Conservation (phyloP, 2,329 filamentous ascomycete species). For the Eurotiales sp. region DNA sequence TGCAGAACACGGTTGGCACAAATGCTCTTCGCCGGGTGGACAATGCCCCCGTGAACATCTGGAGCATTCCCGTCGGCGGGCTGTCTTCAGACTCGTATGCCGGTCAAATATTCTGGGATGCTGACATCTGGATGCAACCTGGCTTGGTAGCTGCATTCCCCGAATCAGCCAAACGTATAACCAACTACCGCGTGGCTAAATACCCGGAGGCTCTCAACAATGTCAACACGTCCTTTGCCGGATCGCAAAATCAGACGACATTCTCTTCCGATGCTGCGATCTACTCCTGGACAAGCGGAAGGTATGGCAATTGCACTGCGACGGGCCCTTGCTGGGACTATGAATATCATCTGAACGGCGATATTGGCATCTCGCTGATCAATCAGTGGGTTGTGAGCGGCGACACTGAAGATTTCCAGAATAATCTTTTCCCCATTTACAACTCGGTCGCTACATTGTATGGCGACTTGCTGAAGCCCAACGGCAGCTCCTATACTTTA, state of each 20-base stretch:
- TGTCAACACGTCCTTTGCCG: constrained; percentile 51
- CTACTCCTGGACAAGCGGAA: constrained; percentile 65
- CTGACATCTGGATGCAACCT: constrained; percentile 66
- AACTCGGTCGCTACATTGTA: constrained; percentile 62
- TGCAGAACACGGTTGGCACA: constrained; percentile 49
- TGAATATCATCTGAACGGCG: constrained; percentile 68
- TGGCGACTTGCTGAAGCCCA: constrained; percentile 57
- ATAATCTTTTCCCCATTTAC: constrained; percentile 59
- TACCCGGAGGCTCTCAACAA: constrained; percentile 60
- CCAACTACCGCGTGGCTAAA: constrained; percentile 59
- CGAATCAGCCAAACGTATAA: constrained; percentile 58
- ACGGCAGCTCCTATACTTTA: constrained; percentile 52
- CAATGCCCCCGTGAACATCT: constrained; percentile 52
- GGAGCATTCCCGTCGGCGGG: constrained; percentile 67
- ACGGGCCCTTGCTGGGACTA: constrained; percentile 66
- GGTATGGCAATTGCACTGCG: constrained; percentile 65
- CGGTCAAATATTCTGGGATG: constrained; percentile 64
- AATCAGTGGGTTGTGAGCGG: constrained; percentile 61
- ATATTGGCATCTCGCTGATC: constrained; percentile 61
- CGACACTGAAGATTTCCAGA: constrained; percentile 53
- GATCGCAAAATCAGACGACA: constrained; percentile 57
- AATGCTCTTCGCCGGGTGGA: constrained; percentile 52
- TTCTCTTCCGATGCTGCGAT: constrained; percentile 58
- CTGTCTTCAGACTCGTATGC: constrained; percentile 65
- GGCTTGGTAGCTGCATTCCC: constrained; percentile 63